Base-by-base conservation (phyloP, 805 yeast species). In the Kodamaea fukazawae region DNA sequence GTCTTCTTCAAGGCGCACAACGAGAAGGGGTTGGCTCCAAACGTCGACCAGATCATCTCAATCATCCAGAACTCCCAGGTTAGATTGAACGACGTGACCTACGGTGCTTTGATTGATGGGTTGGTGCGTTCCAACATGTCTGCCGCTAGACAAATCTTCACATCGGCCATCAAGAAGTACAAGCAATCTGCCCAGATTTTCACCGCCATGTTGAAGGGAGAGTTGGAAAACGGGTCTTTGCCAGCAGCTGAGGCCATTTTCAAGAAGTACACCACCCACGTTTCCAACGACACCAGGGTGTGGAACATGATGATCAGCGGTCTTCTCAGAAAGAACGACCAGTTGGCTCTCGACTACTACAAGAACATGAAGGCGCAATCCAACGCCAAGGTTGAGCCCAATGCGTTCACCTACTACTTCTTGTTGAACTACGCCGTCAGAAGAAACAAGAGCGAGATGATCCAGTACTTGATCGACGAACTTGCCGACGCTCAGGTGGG, bases 71-170 rank as follows among this genome's bases (percentile, higher is more conserved):
- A 51, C 7, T 40, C 55, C 3, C 49, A 53, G 11, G 36, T 44
- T 12, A 48, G 54, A 26, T 55, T 67, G 41, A 79, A 73, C 50
- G 61, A 65, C 25, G 65, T 62, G 39, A 75, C 84, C 18, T 57
- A 71, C 41, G 67, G 81, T 6, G 61, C 79, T 8, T 61, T 84
- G 26, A 63, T 83, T 42, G 74, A 71, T 38, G 79, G 79, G 10
- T 65, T 83, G 43, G 63, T 73, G 42, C 68, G 68, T 48, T 42
- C 63, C 28, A 70, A 78, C 40, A 51, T 73, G 8, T 65, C 60
- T 10, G 70, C 78, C n/a, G 86, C 85, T 1, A 63, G 82, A 32
- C 48, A 51, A 1, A 48, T 83, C 18, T 76, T 73, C 51, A 63
- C 71, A 11, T 54, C 58, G 37, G 63, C 77, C 61, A 58, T 62